Conservation (phyloP, 2,329 filamentous ascomycete species). For the Amauroascus niger region DNA sequence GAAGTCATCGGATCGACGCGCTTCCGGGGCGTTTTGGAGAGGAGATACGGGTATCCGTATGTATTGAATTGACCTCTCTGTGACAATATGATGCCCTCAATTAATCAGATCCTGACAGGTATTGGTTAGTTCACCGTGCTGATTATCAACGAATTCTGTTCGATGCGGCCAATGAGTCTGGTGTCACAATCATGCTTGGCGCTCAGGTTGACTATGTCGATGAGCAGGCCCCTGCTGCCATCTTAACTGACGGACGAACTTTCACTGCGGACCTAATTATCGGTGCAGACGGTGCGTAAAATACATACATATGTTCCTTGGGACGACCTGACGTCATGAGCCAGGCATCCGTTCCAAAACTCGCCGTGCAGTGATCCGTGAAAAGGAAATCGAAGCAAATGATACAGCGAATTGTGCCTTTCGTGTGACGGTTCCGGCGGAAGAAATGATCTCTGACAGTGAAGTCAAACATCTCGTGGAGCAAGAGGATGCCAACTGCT, state of each 20-base stretch:
- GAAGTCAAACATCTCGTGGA: constrained; percentile 12
- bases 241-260: constrained; percentile 26
- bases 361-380: constrained; percentile 11
- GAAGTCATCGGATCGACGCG: constrained; percentile 28
- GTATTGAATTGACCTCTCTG: background rate
- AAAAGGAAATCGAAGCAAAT: constrained; percentile 1
- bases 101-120: constrained; percentile 13
- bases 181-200: constrained; percentile 28
- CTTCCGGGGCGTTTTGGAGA: constrained; percentile 23
- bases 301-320: background rate
- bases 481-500: constrained; percentile 14
- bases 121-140: constrained; percentile 28
- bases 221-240: constrained; percentile 19
- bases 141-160: constrained; percentile 27
- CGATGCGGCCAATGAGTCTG: constrained; percentile 26
- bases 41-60: constrained; percentile 19
- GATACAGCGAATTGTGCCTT: constrained; percentile 9
- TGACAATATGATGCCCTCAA: background rate
- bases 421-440: constrained; percentile 9
- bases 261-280: constrained; percentile 35
- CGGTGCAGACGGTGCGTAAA: constrained; percentile 42
- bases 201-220: constrained; percentile 21
- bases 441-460: constrained; percentile 8
- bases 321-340: background rate
- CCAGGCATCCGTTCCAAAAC: constrained; percentile 12